A percentile compares a stretch with the other conserved stretches of the same genome.
Evolutionary conservation across 495 filamentous ascomycete genomes (phyloP).

Genomic region (Penicillium flavigenum): DNA sequence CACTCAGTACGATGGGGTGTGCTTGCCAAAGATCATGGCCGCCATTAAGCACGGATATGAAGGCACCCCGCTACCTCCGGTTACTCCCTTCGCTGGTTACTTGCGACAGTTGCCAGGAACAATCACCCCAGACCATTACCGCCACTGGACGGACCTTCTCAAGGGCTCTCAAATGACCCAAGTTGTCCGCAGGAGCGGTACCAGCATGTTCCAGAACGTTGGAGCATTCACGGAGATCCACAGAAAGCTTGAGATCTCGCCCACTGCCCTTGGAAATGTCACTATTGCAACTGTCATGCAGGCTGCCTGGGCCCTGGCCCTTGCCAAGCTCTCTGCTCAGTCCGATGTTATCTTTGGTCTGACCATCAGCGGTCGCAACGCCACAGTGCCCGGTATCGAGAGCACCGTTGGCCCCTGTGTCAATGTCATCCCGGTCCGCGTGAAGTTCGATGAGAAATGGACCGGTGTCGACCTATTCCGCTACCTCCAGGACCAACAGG

Average conservation of each 20-base stretch:
- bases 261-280: constrained; percentile 47
- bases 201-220: constrained; percentile 41
- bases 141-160: constrained; percentile 45
- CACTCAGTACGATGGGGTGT: constrained; percentile 74
- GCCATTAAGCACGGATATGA: constrained; percentile 55
- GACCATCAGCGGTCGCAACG: constrained; percentile 57
- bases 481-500: constrained; percentile 57
- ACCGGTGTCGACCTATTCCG: constrained; percentile 53
- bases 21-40: constrained; percentile 59
- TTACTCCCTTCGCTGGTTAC: constrained; percentile 60
- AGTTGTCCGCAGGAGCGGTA: constrained; percentile 38
- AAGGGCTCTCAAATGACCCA: constrained; percentile 49
- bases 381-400: constrained; percentile 52
- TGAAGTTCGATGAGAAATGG: constrained; percentile 49
- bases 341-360: constrained; percentile 57
- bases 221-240: constrained; percentile 39
- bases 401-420: constrained; percentile 58
- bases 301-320: constrained; percentile 55
- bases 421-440: constrained; percentile 59
- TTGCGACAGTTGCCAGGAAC: constrained; percentile 49
- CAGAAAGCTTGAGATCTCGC: constrained; percentile 41
- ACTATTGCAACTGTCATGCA: constrained; percentile 58
- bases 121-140: constrained; percentile 55
- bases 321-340: constrained; percentile 50
- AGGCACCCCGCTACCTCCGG: constrained; percentile 41